Conservation (phyloP, 352 stramenopile species). For the Globisporangium nagaii region DNA sequence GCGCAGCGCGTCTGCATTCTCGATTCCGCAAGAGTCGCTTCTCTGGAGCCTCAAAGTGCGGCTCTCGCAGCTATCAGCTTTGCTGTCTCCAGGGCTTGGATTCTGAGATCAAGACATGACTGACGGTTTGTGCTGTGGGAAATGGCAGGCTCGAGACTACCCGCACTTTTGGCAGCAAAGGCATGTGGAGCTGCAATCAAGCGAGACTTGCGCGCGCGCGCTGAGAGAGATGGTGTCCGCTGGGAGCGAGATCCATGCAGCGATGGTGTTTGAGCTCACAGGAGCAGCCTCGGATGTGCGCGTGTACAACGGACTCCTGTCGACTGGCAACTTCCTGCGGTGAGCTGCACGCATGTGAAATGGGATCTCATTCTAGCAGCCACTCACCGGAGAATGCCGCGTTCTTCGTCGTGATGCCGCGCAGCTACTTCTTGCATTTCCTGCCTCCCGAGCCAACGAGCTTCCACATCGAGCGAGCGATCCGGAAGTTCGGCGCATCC, state of each 20-base stretch:
- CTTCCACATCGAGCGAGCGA: slow-evolving; percentile 30
- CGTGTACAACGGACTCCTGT: slow-evolving; percentile 25
- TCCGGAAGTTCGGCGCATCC: slow-evolving; percentile 23
- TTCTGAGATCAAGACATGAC: not conserved
- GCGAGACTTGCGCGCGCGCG: slow-evolving; percentile 22
- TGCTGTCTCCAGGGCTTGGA: not conserved
- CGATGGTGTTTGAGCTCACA: slow-evolving; percentile 18
- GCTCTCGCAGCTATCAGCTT: not conserved
- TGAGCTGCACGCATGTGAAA: slow-evolving; percentile 19
- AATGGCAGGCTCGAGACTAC: slow-evolving; percentile 31
- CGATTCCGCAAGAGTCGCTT: slow-evolving; percentile 4
- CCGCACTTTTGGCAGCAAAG: slow-evolving; percentile 38
- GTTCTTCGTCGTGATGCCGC: not conserved
- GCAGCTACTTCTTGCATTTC: slow-evolving; percentile 30
- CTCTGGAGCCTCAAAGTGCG: slow-evolving; percentile 9
- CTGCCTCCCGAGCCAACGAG: slow-evolving; percentile 31
- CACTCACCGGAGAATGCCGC: too few species aligned
- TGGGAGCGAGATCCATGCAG: slow-evolving; percentile 6
- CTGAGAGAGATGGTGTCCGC: slow-evolving; percentile 27
- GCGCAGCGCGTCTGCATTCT: slow-evolving; percentile 5
- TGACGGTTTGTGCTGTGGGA: not conserved
- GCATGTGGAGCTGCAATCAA: slow-evolving; percentile 19
- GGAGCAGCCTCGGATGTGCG: slow-evolving; percentile 2
- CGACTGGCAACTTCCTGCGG: slow-evolving; percentile 33
- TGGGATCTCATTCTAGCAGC: too few species aligned